Base-by-base conservation (phyloP, 768 basidiomycete species). In the Suillus decipiens region DNA sequence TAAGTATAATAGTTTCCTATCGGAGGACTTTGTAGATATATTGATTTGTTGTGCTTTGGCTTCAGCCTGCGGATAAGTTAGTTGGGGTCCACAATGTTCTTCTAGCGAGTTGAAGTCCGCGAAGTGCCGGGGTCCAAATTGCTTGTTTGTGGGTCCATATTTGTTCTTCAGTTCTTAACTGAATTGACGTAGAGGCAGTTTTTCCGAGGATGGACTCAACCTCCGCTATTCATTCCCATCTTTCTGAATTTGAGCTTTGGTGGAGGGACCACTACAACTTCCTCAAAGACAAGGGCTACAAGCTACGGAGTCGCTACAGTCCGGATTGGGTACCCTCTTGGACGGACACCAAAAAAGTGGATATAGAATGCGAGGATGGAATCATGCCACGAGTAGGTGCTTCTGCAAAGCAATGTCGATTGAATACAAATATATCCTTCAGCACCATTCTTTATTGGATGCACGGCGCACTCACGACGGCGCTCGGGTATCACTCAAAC, bases 401-500 rank as follows among this genome's bases (percentile, higher is more conserved):
- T 61, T 51, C 14, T 39, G 0, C 5, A 41, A 17, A 7, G 15
- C 17, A 19, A 42, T 8, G 41, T 10, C 1, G 5, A 34, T 54
- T 0, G 17, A 28, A n/a, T 7, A 36, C 6, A n/a, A n/a, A n/a
- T 2, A 22, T 36, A 1, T 56, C 15, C 2, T 39, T 2, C 0
- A 56, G 55, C 36, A 39, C 10, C 11, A 1, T 62, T n/a, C n/a
- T 47, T 14, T 63, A 0, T 24, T 72, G 15, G 76, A 76, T 59
- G 77, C 77, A 1, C 60, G 63, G 2, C 66, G 75, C 3, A 45
- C 64, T 9, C 39, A 5, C 11, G 73, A 78, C 48, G 67, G 68
- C 15, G 61, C 61, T 12, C 63, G 42, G 3, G 74, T 80, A 10
- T 54, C 64, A 28, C 61, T 80, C 33, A 79, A 78, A 47, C 34